A percentile compares a stretch with the other conserved stretches of the same genome.
Conservation (phyloP, 2,329 filamentous ascomycete genomes). For the Calonectria fujianensis region DNA sequence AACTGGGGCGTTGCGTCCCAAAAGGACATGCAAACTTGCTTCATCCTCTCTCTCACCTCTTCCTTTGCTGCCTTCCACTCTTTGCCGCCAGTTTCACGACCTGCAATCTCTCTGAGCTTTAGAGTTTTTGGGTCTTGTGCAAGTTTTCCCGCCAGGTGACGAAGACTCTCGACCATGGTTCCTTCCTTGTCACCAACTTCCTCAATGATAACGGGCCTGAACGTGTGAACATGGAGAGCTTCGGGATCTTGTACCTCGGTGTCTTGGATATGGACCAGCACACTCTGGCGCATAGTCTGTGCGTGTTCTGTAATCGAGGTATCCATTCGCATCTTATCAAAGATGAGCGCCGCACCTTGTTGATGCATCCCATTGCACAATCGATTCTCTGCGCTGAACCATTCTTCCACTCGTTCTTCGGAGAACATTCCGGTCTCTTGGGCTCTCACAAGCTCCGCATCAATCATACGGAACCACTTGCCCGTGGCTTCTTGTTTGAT, state of each 20-base stretch:
- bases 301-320: slow-evolving; percentile 3
- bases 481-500: background rate
- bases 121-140: background rate
- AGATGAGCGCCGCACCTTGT: background rate
- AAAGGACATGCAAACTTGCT: background rate
- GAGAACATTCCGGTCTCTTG: background rate
- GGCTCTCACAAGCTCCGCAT: slow-evolving; percentile 12
- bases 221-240: background rate
- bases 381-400: background rate
- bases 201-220: slow-evolving; percentile 4
- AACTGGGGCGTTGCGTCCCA: slow-evolving; percentile 6
- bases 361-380: background rate
- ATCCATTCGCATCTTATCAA: slow-evolving; percentile 7
- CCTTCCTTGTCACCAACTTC: background rate
- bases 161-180: background rate
- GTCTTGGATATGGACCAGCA: background rate
- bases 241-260: background rate
- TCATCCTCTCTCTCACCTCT: slow-evolving; percentile 9
- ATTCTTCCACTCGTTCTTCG: background rate
- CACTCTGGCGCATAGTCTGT: background rate
- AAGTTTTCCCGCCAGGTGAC: background rate
- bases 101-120: background rate
- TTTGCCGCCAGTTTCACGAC: background rate
- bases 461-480: slow-evolving; percentile 9
- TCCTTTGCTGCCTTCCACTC: background rate